phyloP scores from a whole-genome alignment of 2,329 filamentous ascomycete species.

The Ophiostoma triangulosporum region DNA sequence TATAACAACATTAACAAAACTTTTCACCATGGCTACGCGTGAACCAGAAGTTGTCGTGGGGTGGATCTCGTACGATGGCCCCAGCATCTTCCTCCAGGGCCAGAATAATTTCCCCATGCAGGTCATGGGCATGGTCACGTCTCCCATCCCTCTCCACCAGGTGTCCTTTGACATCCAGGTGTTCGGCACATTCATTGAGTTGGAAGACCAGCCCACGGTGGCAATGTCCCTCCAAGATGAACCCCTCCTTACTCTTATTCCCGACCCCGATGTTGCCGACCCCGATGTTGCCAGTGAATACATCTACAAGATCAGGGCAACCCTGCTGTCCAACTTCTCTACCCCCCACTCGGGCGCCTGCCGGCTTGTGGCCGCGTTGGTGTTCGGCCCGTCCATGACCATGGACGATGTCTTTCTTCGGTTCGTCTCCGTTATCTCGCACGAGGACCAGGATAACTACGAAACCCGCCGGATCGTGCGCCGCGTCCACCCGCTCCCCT shows the following conservation, averaged over 20 bases:
- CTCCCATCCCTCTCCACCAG: not conserved
- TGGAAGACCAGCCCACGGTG: not conserved
- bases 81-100: not conserved
- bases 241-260: not conserved
- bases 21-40: not conserved
- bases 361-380: not conserved
- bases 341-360: not conserved
- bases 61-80: not conserved
- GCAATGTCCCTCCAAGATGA: not conserved
- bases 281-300: not conserved
- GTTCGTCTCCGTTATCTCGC: not conserved
- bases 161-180: not conserved
- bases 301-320: not conserved
- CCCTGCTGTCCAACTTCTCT: not conserved
- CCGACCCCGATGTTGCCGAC: too few species aligned
- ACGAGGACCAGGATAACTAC: not conserved
- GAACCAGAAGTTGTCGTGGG: not conserved
- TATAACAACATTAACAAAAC: too few species aligned
- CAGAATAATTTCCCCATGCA: not conserved
- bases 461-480: not conserved
- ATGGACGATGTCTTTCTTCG: not conserved
- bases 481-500: too few species aligned
- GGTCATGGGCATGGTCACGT: not conserved
- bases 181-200: not conserved
- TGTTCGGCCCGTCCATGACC: not conserved